Evolutionary conservation across 2,329 filamentous ascomycete genomes (phyloP).

Genomic region (Celoporthe dispersa): DNA sequence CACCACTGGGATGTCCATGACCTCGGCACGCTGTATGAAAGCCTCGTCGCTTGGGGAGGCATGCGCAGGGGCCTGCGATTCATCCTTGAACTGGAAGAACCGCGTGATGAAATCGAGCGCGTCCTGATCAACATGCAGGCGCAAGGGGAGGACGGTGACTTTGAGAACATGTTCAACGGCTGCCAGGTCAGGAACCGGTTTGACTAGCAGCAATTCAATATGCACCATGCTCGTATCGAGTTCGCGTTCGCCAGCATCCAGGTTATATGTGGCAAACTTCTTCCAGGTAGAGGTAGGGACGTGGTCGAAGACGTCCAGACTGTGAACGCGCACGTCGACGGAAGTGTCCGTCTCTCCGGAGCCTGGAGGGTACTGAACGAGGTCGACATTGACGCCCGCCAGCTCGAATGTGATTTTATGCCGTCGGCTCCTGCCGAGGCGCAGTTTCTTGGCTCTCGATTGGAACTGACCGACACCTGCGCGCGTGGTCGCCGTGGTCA

Average conservation of each 20-base stretch:
- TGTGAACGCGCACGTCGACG: constrained; percentile 78
- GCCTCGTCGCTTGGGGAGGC: constrained; percentile 71
- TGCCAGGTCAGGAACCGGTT: constrained; percentile 79
- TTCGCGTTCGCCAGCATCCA: constrained; percentile 84
- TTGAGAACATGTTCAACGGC: constrained; percentile 89
- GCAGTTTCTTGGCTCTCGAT: constrained; percentile 61
- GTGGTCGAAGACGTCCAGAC: constrained; percentile 92
- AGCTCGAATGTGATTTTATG: constrained; percentile 98
- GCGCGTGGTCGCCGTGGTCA: constrained; percentile 61
- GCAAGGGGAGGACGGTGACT: constrained; percentile 77
- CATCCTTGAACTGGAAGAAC: constrained; percentile 98
- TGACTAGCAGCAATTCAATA: constrained; percentile 84
- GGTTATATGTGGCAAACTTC: constrained; percentile 94
- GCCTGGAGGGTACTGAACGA: constrained; percentile 75
- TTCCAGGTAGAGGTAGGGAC: constrained; percentile 96
- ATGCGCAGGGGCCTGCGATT: constrained; percentile 57
- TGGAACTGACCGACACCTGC: constrained; percentile 47
- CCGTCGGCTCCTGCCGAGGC: constrained; percentile 80
- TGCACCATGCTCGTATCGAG: constrained; percentile 88
- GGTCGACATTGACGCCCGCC: constrained; percentile 78
- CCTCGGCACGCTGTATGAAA: constrained; percentile 88
- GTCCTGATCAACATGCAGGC: constrained; percentile 95
- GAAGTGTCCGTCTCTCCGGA: constrained; percentile 85
- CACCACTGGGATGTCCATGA: constrained; percentile 81
- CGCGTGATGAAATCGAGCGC: constrained; percentile 95